Conservation (phyloP, 441 rosid species). For the Raphanus hybrid region DNA sequence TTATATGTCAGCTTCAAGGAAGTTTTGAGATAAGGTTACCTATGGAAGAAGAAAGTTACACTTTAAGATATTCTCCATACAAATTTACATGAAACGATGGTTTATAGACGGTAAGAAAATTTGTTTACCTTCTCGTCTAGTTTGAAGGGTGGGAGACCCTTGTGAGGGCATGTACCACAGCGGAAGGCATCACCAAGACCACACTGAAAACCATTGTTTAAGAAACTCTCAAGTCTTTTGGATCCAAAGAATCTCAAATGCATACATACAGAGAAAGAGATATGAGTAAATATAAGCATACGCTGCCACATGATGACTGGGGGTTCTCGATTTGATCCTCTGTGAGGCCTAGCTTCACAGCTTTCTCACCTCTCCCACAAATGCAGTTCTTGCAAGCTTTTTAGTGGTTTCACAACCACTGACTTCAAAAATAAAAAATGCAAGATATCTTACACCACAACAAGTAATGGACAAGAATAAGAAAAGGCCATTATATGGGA, state of each 20-base stretch:
- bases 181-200: slow-evolving; percentile 98
- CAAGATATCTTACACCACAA: not conserved
- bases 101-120: not conserved
- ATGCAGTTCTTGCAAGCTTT: slow-evolving; percentile 97
- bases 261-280: not conserved
- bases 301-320: slow-evolving; percentile 93
- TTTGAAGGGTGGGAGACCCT: slow-evolving; percentile 87
- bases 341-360: slow-evolving; percentile 69
- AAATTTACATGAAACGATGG: not conserved
- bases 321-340: slow-evolving; percentile 83
- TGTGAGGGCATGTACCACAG: slow-evolving; percentile 91
- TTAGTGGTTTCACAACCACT: slow-evolving; percentile 86
- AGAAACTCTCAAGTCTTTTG: slow-evolving; percentile 7
- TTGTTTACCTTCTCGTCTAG: slow-evolving; percentile 82
- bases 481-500: not conserved
- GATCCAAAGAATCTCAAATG: not conserved
- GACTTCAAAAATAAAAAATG: slow-evolving; percentile 42
- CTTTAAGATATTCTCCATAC: not conserved
- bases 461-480: slow-evolving; percentile 10
- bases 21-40: slow-evolving; percentile 76
- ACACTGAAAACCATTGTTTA: slow-evolving; percentile 54
- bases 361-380: slow-evolving; percentile 97
- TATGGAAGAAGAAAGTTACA: slow-evolving; percentile 28
- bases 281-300: slow-evolving; percentile 44
- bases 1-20: slow-evolving; percentile 82